Percentiles rank a stretch among this genome's conserved stretches.
phyloP scores from a whole-genome alignment of 495 filamentous ascomycete genomes.

The Podospora conica region DNA sequence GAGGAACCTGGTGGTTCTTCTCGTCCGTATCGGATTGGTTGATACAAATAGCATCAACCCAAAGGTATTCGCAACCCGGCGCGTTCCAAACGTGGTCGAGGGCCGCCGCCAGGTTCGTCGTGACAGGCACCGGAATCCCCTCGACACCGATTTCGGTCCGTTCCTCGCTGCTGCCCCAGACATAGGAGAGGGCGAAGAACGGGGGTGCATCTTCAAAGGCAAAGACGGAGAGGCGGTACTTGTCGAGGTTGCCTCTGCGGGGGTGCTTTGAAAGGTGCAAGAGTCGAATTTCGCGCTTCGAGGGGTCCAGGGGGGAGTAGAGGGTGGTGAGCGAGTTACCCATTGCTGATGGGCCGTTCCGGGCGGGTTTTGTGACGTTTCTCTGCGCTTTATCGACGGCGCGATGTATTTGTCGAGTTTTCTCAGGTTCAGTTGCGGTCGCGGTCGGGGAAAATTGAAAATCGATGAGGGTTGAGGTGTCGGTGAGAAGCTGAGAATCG shows the following conservation, averaged over 20 bases:
- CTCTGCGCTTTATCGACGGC: too few species aligned
- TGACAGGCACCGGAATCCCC: background rate
- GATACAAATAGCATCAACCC: background rate
- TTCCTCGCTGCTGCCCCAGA: background rate
- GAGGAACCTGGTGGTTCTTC: background rate
- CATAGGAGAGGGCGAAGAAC: background rate
- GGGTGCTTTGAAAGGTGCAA: too few species aligned
- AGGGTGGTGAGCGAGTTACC: background rate
- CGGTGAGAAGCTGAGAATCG: too few species aligned
- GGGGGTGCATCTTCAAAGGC: background rate
- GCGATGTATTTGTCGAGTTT: too few species aligned
- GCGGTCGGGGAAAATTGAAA: too few species aligned
- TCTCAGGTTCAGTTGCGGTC: too few species aligned
- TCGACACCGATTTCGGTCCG: background rate
- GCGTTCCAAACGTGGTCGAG: background rate
- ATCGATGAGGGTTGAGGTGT: too few species aligned
- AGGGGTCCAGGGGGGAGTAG: background rate
- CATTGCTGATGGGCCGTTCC: too few species aligned
- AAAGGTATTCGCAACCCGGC: background rate
- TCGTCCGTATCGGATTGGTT: background rate
- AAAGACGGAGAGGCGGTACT: background rate
- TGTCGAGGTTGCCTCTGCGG: background rate
- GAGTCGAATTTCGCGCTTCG: background rate
- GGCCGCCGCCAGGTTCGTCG: background rate
- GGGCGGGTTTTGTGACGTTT: too few species aligned